These are phyloP conservation scores for Candida sp. DNA, from an alignment of 1,139 yeast species.

Conservation along the genomic window DNA sequence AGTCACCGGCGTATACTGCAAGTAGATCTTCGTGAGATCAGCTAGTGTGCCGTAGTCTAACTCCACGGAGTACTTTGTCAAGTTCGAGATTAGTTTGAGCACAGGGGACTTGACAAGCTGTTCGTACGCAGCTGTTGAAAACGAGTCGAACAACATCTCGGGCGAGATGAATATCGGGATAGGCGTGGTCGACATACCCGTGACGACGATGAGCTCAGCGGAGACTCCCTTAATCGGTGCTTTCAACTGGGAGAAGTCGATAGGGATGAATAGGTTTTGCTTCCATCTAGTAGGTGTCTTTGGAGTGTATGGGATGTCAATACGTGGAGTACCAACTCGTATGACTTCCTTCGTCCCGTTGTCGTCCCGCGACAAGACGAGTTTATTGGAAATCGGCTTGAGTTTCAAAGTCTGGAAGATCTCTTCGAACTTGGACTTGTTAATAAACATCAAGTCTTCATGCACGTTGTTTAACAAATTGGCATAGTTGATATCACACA, in stretches of 20 bases:
- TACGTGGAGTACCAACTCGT: neutral
- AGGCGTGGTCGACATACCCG: conserved; percentile 31
- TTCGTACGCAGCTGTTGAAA: conserved; percentile 20
- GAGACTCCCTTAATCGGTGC: conserved; percentile 24
- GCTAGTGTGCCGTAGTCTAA: conserved; percentile 24
- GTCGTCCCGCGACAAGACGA: neutral
- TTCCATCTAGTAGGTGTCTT: neutral
- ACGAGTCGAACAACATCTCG: conserved; percentile 32
- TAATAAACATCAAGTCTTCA: conserved; percentile 4
- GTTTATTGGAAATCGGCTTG: neutral
- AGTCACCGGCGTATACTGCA: conserved; percentile 26
- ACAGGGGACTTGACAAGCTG: conserved; percentile 24
- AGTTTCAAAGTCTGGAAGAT: conserved; percentile 1
- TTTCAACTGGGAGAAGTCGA: neutral
- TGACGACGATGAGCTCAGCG: conserved; percentile 35
- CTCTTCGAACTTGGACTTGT: conserved; percentile 8
- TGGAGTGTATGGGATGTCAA: conserved; percentile 4
- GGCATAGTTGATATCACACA: conserved; percentile 3
- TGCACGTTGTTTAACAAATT: neutral
- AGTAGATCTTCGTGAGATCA: conserved; percentile 25
- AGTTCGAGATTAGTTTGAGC: conserved; percentile 18
- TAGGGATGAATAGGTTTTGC: conserved; percentile 5
- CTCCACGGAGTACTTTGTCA: conserved; percentile 19
- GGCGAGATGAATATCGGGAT: conserved; percentile 43
- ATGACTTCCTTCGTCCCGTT: neutral